phyloP scores from a whole-genome alignment of 2,329 filamentous ascomycete species.

The Aureobasidium musti region DNA sequence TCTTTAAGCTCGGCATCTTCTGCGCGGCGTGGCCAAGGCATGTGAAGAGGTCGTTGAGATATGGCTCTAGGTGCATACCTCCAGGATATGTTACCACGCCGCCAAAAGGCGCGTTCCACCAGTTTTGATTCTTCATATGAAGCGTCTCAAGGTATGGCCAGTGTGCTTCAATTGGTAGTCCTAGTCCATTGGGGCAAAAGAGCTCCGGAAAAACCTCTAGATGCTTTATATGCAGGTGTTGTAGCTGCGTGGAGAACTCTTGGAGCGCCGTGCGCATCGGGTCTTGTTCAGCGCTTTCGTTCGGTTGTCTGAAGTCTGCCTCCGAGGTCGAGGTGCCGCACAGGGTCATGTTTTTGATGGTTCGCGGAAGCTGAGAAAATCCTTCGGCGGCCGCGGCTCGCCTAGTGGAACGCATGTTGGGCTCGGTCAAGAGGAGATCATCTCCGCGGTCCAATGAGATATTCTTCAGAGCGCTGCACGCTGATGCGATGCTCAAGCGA shows the following conservation, averaged over 20 bases:
- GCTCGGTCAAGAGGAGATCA: not conserved
- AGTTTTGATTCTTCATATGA: not conserved
- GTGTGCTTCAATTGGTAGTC: not conserved
- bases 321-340: not conserved
- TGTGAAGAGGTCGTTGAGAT: not conserved
- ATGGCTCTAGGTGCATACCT: not conserved
- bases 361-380: constrained; percentile 1
- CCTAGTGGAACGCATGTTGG: not conserved
- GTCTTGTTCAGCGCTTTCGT: not conserved
- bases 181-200: not conserved
- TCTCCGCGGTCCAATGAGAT: not conserved
- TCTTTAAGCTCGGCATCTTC: constrained; percentile 3
- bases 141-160: constrained; percentile 11
- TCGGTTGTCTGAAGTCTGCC: not conserved
- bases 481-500: not conserved
- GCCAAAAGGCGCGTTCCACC: no score
- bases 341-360: not conserved
- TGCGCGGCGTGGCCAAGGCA: not conserved
- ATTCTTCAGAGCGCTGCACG: not conserved
- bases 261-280: not conserved
- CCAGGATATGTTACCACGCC: not conserved
- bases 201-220: not conserved
- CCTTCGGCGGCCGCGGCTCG: not conserved
- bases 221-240: not conserved
- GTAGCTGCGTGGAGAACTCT: not conserved